phyloP scores from a whole-genome alignment of 257 asterid genomes.

The Mitragyna speciosa region DNA sequence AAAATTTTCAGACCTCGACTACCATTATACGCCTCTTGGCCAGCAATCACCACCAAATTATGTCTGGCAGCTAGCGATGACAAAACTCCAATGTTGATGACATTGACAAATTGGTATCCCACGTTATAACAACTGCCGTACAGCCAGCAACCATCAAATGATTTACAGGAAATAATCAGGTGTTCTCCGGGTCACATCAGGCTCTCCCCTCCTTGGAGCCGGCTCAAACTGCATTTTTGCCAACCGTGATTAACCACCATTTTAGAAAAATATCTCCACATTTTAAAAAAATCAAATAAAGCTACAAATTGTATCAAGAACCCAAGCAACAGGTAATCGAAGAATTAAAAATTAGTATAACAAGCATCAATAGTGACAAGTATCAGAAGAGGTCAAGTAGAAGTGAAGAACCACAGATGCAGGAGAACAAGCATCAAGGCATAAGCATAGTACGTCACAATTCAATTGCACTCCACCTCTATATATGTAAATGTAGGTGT shows the following conservation, averaged over 20 bases:
- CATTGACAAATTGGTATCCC: constrained; percentile 18
- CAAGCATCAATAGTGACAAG: neutral
- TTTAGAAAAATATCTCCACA: neutral
- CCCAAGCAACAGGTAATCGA: neutral
- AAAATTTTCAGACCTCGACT: constrained; percentile 23
- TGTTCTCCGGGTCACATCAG: constrained; percentile 91
- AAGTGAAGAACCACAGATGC: too few relatives aligned
- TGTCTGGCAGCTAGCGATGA: constrained; percentile 28
- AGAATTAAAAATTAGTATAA: neutral
- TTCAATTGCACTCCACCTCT: neutral
- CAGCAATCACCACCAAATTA: constrained; percentile 27
- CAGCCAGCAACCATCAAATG: constrained; percentile 26
- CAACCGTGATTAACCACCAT: neutral
- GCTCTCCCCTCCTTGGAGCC: constrained; percentile 98
- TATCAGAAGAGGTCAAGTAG: too few relatives aligned
- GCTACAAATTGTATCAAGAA: neutral
- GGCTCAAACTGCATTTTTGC: constrained; percentile 71
- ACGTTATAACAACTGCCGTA: constrained; percentile 23
- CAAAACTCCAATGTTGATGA: constrained; percentile 13
- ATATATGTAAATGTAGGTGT: neutral
- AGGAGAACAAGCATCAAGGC: neutral
- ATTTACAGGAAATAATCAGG: constrained; percentile 92
- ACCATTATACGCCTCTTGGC: constrained; percentile 36
- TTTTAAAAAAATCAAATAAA: neutral
- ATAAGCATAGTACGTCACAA: neutral